These are phyloP conservation scores for Quercus lobata DNA, from an alignment of 331 rosid species.

Conservation along the genomic window DNA sequence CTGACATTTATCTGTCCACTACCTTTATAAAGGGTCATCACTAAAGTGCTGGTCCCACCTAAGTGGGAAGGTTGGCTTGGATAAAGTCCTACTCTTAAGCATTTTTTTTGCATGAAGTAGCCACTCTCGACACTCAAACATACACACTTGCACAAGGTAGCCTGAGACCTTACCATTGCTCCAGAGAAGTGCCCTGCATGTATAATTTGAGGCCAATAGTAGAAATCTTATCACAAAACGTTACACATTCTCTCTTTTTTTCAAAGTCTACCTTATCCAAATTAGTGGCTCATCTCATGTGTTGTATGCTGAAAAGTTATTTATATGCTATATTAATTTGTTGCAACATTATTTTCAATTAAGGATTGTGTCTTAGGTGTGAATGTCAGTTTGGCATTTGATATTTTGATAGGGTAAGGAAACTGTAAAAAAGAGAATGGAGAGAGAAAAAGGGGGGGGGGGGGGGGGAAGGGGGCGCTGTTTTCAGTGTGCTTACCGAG, in stretches of 20 bases:
- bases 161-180: neutral
- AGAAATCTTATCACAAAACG: neutral
- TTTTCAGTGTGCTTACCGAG: constrained; percentile 11
- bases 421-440: constrained; percentile 3
- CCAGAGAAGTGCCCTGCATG: neutral
- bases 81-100: neutral
- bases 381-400: neutral
- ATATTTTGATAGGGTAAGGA: neutral
- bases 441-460: neutral
- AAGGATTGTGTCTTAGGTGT: neutral
- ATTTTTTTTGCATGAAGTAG: neutral
- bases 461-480: neutral
- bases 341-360: neutral
- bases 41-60: neutral
- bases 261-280: neutral
- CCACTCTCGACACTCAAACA: neutral
- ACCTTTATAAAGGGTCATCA: neutral
- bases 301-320: neutral
- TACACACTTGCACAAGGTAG: neutral
- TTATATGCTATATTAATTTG: neutral
- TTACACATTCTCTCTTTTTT: neutral
- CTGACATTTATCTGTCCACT: neutral
- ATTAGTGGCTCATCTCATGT: neutral
- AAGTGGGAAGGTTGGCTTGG: neutral
- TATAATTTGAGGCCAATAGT: neutral